Base-by-base conservation (phyloP, 371 early-diverging fungal species). In the Dinochytrium kinnereticum region DNA sequence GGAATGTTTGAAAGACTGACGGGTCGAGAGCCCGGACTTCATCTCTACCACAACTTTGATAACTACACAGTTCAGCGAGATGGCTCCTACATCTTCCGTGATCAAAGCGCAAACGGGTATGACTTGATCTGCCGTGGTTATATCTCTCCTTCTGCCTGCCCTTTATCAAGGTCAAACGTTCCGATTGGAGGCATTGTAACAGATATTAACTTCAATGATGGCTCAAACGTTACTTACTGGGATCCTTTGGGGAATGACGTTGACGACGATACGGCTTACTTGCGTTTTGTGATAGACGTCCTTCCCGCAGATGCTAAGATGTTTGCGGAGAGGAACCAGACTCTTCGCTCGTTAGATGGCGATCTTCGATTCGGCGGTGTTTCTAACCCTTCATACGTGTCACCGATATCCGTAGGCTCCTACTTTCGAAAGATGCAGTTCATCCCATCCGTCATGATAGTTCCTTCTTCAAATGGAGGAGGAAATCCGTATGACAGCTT, bases 31-130 rank as follows among this genome's bases (percentile, higher is more conserved):
- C 5, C 5, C 15, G 38, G 51, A 15, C 70, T 70, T 2, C 59
- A 59, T 33, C 5, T 70, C 59, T 59, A 70, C 59, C 70, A 70
- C 59, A 59, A 70, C 59, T 70, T 70, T 70, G 59, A 70, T 26
- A 17, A 37, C 59, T 59, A 70, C 61, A 37, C 59, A 24, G 61
- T 70, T n/a, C 38, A 70, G 28, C 36, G 33, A 3, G 70, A 59
- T 34, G 59, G 59, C 36, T 59, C 57, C 24, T 59, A 33, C 38
- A 7, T 59, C 15, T 70, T 70, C 38, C 59, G 24, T 15, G 70
- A 70, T 59, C 40, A 40, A 10, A 28, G 59, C 2, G 38, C 59
- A 1, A 31, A 70, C 34, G 50, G 59, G 10, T 59, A 37, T 59
- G 70, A 70, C 31, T 19, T 59, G 17, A 10, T 39, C 70, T 70